Percentiles rank a stretch among this genome's conserved stretches.
Evolutionary conservation across 805 yeast species (phyloP).

Genomic region (Tetrapisispora namnaoensis): DNA sequence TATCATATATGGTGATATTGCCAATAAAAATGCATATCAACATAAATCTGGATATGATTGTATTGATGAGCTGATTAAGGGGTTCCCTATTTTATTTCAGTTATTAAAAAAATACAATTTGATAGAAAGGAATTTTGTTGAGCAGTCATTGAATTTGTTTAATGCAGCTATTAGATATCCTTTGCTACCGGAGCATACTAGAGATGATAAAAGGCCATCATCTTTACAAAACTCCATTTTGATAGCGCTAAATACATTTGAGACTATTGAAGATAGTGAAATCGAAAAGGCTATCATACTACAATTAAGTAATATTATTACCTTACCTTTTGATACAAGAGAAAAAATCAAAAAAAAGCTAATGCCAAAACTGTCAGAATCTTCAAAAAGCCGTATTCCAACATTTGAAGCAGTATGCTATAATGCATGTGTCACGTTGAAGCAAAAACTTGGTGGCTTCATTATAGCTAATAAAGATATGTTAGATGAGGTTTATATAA

Average conservation of each 20-base stretch:
- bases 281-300: conserved; percentile 39
- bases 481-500: conserved; percentile 37
- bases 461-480: conserved; percentile 27
- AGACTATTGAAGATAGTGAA: conserved; percentile 24
- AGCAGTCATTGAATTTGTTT: conserved; percentile 46
- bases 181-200: conserved; percentile 45
- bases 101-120: conserved; percentile 29
- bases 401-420: conserved; percentile 54
- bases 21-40: conserved; percentile 18
- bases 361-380: conserved; percentile 29
- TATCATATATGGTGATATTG: conserved; percentile 36
- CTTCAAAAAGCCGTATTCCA: conserved; percentile 38
- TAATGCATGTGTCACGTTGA: conserved; percentile 35
- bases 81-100: conserved; percentile 41
- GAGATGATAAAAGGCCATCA: conserved; percentile 50
- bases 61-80: conserved; percentile 42
- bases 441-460: conserved; percentile 27
- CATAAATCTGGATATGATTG: conserved; percentile 46
- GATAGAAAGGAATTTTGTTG: conserved; percentile 32
- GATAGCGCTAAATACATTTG: conserved; percentile 33
- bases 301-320: conserved; percentile 44
- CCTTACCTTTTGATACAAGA: conserved; percentile 54
- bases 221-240: conserved; percentile 54
- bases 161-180: conserved; percentile 66
- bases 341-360: conserved; percentile 48